Evolutionary conservation across 1,284 basidiomycete species (phyloP), one percentile per base, ranked within the genome.

Genomic region (Bjerkandera adusta): DNA sequence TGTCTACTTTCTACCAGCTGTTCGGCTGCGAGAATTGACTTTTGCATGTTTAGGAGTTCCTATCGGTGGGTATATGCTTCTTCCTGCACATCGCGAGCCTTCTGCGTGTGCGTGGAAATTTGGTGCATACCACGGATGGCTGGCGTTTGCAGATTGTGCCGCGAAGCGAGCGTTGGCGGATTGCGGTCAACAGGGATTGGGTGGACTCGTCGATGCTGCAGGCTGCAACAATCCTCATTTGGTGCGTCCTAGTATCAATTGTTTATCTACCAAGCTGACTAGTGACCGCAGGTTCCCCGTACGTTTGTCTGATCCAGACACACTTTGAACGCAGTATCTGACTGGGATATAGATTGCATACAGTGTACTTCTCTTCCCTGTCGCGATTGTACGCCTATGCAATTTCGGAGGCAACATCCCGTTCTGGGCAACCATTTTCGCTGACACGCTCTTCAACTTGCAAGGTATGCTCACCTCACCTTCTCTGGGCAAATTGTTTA

Each of bases 101-200:
- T 10, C 60, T 71, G 25, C 66, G 69, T 13, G 69, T 72, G 5
- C 68, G 70, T 13, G 70, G 70, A 0, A 71, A 72, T 52, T 55
- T 72, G 2, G 41, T 62, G 12, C 50, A 52, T 18, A 54, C 55
- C 13, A 57, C 57, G 12, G 63, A 63, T 4, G 57, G 56, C n/a
- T 68, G 68, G 68, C 51, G 49, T 18, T 37, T 70, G 25, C 65
- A 65, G 18, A 68, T 61, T 45, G 59, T 70, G 1, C 54, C 65
- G 0, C 54, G 55, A 11, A 57, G 60, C 15, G 60, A 67, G 22
- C 58, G 62, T 30, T 70, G 69, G 69, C 55, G 63, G 43, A 59
- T 70, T n/a, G 57, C 59, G 1, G 57, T 69, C 35, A 52, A 57
- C 11, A 63, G 69, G 1, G 69, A 71, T 50, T 57, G 57, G 30